Evolutionary conservation across 2,329 filamentous ascomycete species (phyloP), one percentile per base, ranked within the genome.

Genomic region (Teratosphaeria viscida): DNA sequence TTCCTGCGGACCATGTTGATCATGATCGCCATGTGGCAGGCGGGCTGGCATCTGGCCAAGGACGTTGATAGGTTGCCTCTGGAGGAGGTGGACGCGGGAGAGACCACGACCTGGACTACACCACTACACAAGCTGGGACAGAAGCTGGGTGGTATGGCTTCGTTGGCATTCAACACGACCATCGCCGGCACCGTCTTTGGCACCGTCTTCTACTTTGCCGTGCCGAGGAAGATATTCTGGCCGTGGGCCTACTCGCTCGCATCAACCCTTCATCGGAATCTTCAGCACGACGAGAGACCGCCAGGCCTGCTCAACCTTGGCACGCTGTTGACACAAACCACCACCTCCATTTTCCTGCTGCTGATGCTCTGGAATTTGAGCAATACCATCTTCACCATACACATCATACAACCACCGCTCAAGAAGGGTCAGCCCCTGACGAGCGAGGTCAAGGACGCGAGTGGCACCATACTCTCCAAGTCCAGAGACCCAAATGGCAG

Each of bases 391-490:
- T 96, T 96, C 71, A 87, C 87, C 5, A 75, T 86, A n/a, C 91
- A 90, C 72, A 83, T 96, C 69, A 84, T 86, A 29, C 86, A 88
- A 71, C 85, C 88, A 66, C 92, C 92, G 0, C 72, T 95, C 58
- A 96, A 95, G 77, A 89, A 89, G 65, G 86, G 82, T n/a, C 83
- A 86, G 67, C 91, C 92, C 3, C 81, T 97, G 59, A 96, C 90
- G 0, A 82, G 83, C 19, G 89, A 92, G 65, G 89, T 90, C 16
- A 94, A 89, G 70, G 68, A 73, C 59, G 62, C 64, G 3, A 43
- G 59, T 35, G 70, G 70, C 3, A 61, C 60, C 4, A 57, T 70
- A 2, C 37, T 70, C 8, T 65, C 68, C 23, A 65, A 64, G 57
- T 68, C 67, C 53, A 62, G 61, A 37, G 92, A 96, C 72, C 90